A percentile compares a stretch with the other conserved stretches of the same genome.
Evolutionary conservation across 2,329 filamentous ascomycete genomes (phyloP).

Genomic region (Trichoderma brevicompactum): DNA sequence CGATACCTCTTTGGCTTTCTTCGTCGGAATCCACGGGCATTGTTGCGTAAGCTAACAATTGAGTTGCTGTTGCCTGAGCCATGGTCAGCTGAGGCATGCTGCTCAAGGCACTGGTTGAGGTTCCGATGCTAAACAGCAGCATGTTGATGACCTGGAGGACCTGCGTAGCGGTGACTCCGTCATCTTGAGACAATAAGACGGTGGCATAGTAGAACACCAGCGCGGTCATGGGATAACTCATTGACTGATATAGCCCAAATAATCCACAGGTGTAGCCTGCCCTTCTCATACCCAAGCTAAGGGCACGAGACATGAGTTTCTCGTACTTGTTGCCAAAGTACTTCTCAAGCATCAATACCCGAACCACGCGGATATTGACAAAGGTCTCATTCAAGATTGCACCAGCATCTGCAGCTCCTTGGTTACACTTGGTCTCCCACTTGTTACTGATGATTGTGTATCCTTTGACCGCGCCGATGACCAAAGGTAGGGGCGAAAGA

Average conservation of each 20-base stretch:
- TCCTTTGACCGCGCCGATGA: constrained; percentile 67
- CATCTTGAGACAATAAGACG: constrained; percentile 59
- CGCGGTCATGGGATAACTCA: constrained; percentile 72
- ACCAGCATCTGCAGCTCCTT: constrained; percentile 62
- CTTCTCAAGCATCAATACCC: constrained; percentile 72
- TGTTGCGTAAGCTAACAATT: constrained; percentile 70
- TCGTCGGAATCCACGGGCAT: constrained; percentile 61
- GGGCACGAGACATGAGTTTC: constrained; percentile 54
- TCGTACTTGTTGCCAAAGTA: constrained; percentile 71
- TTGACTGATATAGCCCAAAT: constrained; percentile 77
- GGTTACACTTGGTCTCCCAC: constrained; percentile 74
- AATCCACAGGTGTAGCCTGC: constrained; percentile 70
- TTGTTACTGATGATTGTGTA: constrained; percentile 68
- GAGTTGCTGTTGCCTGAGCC: constrained; percentile 71
- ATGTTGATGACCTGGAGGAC: constrained; percentile 79
- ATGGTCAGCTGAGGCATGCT: constrained; percentile 81
- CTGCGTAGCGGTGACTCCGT: constrained; percentile 54
- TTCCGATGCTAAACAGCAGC: constrained; percentile 80
- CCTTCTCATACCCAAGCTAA: constrained; percentile 66
- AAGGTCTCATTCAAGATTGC: constrained; percentile 72
- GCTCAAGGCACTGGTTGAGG: constrained; percentile 69
- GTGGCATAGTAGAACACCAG: constrained; percentile 85
- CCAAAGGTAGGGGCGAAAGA: constrained; percentile 68
- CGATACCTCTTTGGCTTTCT: constrained; percentile 55
- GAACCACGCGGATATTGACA: constrained; percentile 76